Conservation (phyloP, 1,284 basidiomycete species). For the Ganoderma meredithae region DNA sequence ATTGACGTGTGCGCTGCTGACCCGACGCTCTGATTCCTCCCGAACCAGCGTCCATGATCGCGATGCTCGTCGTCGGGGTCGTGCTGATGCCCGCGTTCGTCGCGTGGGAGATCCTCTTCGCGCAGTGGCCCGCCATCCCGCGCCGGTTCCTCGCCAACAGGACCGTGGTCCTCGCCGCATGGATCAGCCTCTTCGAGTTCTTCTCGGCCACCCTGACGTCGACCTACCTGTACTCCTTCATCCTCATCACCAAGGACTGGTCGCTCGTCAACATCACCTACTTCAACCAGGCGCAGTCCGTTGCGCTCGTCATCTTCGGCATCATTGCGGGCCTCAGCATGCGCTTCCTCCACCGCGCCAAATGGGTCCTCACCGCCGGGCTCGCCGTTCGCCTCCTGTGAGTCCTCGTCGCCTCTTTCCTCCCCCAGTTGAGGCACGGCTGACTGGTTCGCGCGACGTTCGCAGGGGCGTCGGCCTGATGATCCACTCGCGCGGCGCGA, state of each 20-base stretch:
- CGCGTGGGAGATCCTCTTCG: constrained; percentile 58
- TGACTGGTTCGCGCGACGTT: too few species aligned
- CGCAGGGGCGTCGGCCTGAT: constrained; percentile 72
- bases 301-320: constrained; percentile 71
- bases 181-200: constrained; percentile 79
- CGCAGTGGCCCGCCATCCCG: constrained; percentile 60
- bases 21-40: background rate
- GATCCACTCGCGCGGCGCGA: constrained; percentile 74
- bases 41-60: constrained; percentile 58
- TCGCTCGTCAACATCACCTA: constrained; percentile 59
- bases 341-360: constrained; percentile 63
- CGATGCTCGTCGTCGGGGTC: constrained; percentile 60
- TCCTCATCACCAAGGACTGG: constrained; percentile 68
- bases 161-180: constrained; percentile 64
- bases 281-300: constrained; percentile 62
- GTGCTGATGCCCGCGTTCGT: constrained; percentile 53
- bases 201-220: constrained; percentile 68
- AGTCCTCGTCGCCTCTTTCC: constrained; percentile 19
- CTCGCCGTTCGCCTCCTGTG: constrained; percentile 69
- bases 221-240: constrained; percentile 68
- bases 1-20: background rate
- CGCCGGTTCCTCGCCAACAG: constrained; percentile 64
- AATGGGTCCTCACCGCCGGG: constrained; percentile 70
- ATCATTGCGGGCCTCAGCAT: constrained; percentile 66
- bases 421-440: background rate